Evolutionary conservation across 306 rosid genomes (phyloP).

Genomic region (Parietaria judaica): DNA sequence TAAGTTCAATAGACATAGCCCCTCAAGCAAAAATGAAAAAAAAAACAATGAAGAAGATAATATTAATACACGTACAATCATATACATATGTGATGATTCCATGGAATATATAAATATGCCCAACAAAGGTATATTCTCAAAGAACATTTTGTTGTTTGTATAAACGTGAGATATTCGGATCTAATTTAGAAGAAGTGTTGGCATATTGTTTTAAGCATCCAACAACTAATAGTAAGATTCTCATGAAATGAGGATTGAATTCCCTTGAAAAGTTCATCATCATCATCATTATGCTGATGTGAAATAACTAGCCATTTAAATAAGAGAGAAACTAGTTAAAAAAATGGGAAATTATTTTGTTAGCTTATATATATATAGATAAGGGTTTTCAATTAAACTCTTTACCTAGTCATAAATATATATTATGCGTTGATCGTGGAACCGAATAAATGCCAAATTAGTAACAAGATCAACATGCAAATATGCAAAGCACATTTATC

Average conservation of each 20-base stretch:
- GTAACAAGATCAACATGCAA: neutral
- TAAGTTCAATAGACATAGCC: no score
- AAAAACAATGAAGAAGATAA: no score
- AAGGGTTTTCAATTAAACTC: no score
- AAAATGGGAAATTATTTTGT: neutral
- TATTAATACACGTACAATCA: neutral
- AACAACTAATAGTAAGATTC: neutral
- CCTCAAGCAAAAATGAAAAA: no score
- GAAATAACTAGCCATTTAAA: neutral
- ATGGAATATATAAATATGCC: slow-evolving; percentile 2
- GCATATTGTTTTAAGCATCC: neutral
- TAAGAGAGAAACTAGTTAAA: neutral
- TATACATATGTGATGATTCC: neutral
- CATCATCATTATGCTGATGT: neutral
- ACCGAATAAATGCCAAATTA: neutral
- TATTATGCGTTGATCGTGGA: neutral
- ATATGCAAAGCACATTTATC: slow-evolving; percentile 6
- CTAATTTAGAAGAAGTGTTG: neutral
- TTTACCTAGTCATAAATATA: neutral
- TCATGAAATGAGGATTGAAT: neutral
- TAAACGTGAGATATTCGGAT: neutral
- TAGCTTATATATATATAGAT: neutral
- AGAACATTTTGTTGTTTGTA: neutral
- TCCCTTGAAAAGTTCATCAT: neutral
- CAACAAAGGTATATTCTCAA: slow-evolving; percentile 5